A percentile compares a stretch with the other conserved stretches of the same genome.
Conservation (phyloP, 1,284 basidiomycete species). For the Pseudozyma sp. region DNA sequence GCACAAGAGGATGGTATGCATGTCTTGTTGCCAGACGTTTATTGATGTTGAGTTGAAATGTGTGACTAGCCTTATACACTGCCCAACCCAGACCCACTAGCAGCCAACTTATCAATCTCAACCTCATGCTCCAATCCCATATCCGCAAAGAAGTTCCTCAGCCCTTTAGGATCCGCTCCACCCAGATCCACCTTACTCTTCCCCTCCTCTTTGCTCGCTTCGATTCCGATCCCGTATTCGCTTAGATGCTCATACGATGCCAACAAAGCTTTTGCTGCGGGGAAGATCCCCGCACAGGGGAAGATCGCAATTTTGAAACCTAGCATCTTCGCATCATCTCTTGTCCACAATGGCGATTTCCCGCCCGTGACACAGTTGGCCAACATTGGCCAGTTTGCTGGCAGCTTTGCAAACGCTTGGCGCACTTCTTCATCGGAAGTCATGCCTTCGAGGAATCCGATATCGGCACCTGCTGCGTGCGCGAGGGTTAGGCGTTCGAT, state of each 20-base stretch:
- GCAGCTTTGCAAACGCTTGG: constrained; percentile 76
- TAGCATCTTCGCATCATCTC: constrained; percentile 14
- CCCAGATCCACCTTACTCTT: constrained; percentile 25
- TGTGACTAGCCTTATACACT: constrained; percentile 5
- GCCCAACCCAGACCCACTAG: constrained; percentile 27
- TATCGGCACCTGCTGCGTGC: constrained; percentile 80
- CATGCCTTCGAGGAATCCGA: constrained; percentile 82
- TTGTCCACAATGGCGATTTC: constrained; percentile 40
- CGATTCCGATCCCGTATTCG: constrained; percentile 68
- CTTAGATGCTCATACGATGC: constrained; percentile 32
- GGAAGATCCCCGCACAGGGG: constrained; percentile 50
- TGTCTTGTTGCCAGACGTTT: too few relatives aligned
- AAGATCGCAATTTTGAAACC: constrained; percentile 53
- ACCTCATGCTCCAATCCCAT: constrained; percentile 52
- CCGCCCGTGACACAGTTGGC: constrained; percentile 51
- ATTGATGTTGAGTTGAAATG: too few relatives aligned
- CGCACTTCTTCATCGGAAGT: constrained; percentile 76
- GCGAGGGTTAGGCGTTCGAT: constrained; percentile 78
- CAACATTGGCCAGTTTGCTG: constrained; percentile 23
- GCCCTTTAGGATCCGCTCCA: constrained; percentile 30
- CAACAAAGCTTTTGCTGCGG: constrained; percentile 27
- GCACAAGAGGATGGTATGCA: too few relatives aligned
- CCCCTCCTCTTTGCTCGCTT: constrained; percentile 13
- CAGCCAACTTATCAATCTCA: constrained; percentile 31
- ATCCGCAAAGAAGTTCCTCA: constrained; percentile 48